Conservation (phyloP, 176 grass and related monocot species). For the Saccharum spontaneum region DNA sequence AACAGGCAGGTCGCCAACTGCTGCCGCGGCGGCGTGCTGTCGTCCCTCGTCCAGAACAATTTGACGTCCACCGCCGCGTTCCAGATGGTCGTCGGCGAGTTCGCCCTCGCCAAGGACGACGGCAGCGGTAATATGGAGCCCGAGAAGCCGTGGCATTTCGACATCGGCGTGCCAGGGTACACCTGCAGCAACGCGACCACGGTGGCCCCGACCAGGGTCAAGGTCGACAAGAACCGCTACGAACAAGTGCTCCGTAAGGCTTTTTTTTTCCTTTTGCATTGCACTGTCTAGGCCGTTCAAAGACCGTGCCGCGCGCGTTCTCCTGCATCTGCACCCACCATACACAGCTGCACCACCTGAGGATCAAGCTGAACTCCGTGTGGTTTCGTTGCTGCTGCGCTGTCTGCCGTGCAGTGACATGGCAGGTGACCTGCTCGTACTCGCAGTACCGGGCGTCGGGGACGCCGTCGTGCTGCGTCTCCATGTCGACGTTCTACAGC, state of each 20-base stretch:
- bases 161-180: slow-evolving; percentile 65
- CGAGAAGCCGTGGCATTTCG: slow-evolving; percentile 49
- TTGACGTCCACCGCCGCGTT: slow-evolving; percentile 27
- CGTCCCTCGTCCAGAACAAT: slow-evolving; percentile 44
- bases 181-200: slow-evolving; percentile 56
- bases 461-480: slow-evolving; percentile 62
- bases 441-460: slow-evolving; percentile 64
- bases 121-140: neutral
- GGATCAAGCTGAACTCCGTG: neutral
- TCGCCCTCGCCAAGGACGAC: neutral
- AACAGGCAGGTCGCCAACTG: slow-evolving; percentile 51
- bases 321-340: too few species aligned
- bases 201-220: slow-evolving; percentile 44
- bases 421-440: slow-evolving; percentile 66
- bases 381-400: neutral
- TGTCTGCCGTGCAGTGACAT: slow-evolving; percentile 52
- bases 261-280: neutral
- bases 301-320: too few species aligned
- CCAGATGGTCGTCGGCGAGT: slow-evolving; percentile 41
- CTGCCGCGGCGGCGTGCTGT: slow-evolving; percentile 65
- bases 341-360: neutral
- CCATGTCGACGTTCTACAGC: slow-evolving; percentile 69
- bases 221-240: slow-evolving; percentile 12
- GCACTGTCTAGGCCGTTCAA: too few species aligned
- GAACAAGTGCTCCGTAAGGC: slow-evolving; percentile 51